Evolutionary conservation across 257 asterid species (phyloP).

Genomic region (Solanum peruvianum): DNA sequence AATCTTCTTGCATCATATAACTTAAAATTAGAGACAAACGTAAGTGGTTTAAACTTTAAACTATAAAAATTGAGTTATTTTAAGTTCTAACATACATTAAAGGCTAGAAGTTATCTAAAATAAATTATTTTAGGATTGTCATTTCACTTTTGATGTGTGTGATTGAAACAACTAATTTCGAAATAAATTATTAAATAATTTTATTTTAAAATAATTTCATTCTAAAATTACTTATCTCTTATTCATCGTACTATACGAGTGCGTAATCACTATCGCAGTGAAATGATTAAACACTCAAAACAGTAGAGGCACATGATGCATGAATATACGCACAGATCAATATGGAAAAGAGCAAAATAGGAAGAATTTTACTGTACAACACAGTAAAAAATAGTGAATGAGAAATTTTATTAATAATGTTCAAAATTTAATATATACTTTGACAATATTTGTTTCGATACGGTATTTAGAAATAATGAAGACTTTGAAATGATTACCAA

Average conservation of each 20-base stretch:
- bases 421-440: too few relatives aligned
- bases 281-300: neutral
- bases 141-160: too few relatives aligned
- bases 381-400: neutral
- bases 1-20: neutral
- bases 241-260: too few relatives aligned
- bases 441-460: too few relatives aligned
- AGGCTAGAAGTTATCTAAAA: neutral
- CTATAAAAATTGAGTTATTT: neutral
- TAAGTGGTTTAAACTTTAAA: neutral
- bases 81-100: too few relatives aligned
- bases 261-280: neutral
- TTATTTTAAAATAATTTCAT: too few relatives aligned
- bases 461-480: too few relatives aligned
- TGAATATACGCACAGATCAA: neutral
- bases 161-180: accelerated
- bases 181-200: too few relatives aligned
- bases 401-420: too few relatives aligned
- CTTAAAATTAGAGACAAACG: neutral
- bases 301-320: neutral
- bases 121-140: too few relatives aligned
- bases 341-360: neutral
- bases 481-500: too few relatives aligned
- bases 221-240: too few relatives aligned
- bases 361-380: neutral